phyloP scores from a whole-genome alignment of 306 rosid genomes.

The Quercus bicolor region DNA sequence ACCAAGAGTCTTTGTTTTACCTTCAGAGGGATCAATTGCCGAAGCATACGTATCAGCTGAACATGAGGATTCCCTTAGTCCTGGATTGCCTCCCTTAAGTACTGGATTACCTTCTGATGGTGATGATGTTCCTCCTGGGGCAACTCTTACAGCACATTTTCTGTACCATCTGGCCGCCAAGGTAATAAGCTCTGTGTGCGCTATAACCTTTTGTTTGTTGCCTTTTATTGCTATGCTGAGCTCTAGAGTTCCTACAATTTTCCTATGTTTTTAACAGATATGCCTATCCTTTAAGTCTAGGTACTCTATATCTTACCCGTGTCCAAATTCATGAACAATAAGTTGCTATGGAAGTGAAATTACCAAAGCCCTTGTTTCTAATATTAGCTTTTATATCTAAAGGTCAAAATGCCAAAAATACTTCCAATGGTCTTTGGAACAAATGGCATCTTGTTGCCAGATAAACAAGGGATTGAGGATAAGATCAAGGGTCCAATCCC shows the following conservation, averaged over 20 bases:
- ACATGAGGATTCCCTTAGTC: conserved; percentile 71
- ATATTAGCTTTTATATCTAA: not conserved
- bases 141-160: conserved; percentile 83
- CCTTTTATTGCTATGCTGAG: too few species aligned
- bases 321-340: not conserved
- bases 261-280: not conserved
- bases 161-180: conserved; percentile 86
- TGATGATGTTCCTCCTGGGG: conserved; percentile 91
- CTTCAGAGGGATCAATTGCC: conserved; percentile 82
- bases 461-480: not conserved
- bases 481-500: not conserved
- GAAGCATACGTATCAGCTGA: conserved; percentile 68
- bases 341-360: not conserved
- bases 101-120: conserved; percentile 68
- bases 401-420: not conserved
- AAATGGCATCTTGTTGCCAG: not conserved
- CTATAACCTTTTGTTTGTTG: too few species aligned
- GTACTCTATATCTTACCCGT: not conserved
- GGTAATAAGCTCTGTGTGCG: conserved; percentile 46
- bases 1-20: conserved; percentile 91
- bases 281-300: not conserved
- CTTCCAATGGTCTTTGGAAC: not conserved
- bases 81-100: conserved; percentile 83
- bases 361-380: not conserved
- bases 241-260: not conserved